phyloP scores from a whole-genome alignment of 1,139 yeast species.

The Debaryomyces nepalensis region DNA sequence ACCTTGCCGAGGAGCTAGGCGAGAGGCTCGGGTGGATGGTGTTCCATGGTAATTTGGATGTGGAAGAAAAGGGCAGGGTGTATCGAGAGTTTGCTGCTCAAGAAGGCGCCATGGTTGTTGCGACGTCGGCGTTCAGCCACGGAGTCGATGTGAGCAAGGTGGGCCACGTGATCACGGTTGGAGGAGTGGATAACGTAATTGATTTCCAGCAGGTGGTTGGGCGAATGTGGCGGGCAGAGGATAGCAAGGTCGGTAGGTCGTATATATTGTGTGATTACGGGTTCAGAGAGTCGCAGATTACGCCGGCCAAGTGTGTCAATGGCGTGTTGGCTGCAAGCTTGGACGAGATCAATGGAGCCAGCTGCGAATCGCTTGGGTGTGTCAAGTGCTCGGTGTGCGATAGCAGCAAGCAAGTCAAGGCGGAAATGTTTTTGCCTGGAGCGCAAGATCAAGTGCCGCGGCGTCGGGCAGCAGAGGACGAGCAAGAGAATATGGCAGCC shows the following conservation, averaged over 20 bases:
- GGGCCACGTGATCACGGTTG: neutral
- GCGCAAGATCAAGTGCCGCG: neutral
- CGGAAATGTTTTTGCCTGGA: neutral
- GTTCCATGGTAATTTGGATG: neutral
- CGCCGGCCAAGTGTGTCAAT: neutral
- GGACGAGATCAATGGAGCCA: neutral
- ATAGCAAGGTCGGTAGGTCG: neutral
- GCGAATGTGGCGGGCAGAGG: neutral
- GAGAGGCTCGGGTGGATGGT: neutral
- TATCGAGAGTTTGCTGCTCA: neutral
- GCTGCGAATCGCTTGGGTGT: neutral
- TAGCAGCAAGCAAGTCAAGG: neutral
- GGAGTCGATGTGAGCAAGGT: neutral
- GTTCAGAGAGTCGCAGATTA: neutral
- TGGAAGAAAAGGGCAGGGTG: neutral
- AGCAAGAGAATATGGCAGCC: neutral
- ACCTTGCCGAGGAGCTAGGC: neutral
- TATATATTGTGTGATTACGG: neutral
- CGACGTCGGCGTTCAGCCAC: neutral
- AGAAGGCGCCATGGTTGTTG: neutral
- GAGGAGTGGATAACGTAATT: neutral
- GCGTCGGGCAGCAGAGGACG: neutral
- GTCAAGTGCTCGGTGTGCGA: neutral
- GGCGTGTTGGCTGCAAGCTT: neutral
- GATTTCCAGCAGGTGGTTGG: constrained; percentile 1